These are phyloP conservation scores for Tricholoma bakamatsutake DNA, from an alignment of 768 basidiomycete genomes.

Conservation along the genomic window DNA sequence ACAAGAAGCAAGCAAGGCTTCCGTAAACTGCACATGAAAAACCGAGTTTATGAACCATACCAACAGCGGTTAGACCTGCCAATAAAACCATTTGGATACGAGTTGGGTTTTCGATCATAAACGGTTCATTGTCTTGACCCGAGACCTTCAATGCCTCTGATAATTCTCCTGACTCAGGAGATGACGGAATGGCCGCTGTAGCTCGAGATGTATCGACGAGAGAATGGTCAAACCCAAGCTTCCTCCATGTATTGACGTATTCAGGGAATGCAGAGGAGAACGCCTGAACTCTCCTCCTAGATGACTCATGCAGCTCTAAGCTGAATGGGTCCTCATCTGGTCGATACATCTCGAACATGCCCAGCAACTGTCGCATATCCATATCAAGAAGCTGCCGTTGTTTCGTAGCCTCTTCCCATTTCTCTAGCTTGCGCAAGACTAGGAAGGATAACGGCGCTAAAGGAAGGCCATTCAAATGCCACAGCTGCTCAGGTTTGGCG, in stretches of 20 bases:
- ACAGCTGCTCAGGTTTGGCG: slow-evolving; percentile 1
- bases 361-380: slow-evolving; percentile 2
- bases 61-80: slow-evolving; percentile 23
- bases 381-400: neutral
- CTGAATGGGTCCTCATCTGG: neutral
- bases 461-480: slow-evolving; percentile 2
- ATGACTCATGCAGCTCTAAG: neutral
- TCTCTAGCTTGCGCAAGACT: slow-evolving; percentile 6
- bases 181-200: neutral
- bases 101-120: slow-evolving; percentile 7
- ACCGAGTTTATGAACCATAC: slow-evolving; percentile 18
- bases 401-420: slow-evolving; percentile 2
- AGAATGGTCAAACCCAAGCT: slow-evolving; percentile 6
- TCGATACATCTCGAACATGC: neutral
- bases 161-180: neutral
- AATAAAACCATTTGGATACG: slow-evolving; percentile 19
- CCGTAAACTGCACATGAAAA: slow-evolving; percentile 30
- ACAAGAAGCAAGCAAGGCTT: slow-evolving; percentile 32
- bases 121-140: no score
- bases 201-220: neutral
- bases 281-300: neutral
- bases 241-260: slow-evolving; percentile 3
- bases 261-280: neutral
- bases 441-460: slow-evolving; percentile 4
- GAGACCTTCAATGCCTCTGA: neutral